phyloP scores from a whole-genome alignment of 225 moss, liverwort and hornwort genomes.

The Straminergon stramineum region DNA sequence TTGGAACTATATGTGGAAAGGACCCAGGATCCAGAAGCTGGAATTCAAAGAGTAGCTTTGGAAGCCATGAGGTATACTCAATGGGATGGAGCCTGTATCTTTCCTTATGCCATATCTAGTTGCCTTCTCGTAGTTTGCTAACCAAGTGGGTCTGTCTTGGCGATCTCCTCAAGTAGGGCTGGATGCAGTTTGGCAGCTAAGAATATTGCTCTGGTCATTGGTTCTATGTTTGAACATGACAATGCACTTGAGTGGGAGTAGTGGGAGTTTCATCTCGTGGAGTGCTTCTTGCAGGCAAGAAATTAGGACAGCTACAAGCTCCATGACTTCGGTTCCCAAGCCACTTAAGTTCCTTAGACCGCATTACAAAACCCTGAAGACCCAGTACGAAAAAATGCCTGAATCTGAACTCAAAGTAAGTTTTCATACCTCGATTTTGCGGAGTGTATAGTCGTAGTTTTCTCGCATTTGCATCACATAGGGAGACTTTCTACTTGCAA shows the following conservation, averaged over 20 bases:
- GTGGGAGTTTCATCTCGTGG: not conserved
- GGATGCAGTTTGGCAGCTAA: not conserved
- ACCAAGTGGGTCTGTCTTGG: not conserved
- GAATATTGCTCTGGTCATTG: not conserved
- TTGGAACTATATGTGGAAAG: constrained; percentile 95
- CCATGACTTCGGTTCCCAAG: constrained; percentile 99
- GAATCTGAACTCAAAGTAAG: constrained; percentile 69
- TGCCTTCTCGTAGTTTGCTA: not conserved
- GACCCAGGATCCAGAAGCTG: constrained; percentile 67
- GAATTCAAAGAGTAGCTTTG: constrained; percentile 73
- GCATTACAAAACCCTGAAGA: constrained; percentile 78
- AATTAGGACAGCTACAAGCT: constrained; percentile 96
- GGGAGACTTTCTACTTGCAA: not conserved
- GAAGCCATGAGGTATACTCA: constrained; percentile 81
- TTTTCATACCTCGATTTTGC: not conserved
- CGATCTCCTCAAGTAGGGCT: not conserved
- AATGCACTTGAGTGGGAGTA: not conserved
- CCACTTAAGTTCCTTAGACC: constrained; percentile 96
- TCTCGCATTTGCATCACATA: not conserved
- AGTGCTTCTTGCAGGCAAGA: constrained; percentile 60
- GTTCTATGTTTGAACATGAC: not conserved
- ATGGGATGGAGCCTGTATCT: not conserved
- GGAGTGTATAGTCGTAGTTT: not conserved
- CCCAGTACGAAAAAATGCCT: constrained; percentile 65
- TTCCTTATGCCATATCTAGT: not conserved